phyloP scores from a whole-genome alignment of 139 green algal species.

The Dunaliella primolecta region DNA sequence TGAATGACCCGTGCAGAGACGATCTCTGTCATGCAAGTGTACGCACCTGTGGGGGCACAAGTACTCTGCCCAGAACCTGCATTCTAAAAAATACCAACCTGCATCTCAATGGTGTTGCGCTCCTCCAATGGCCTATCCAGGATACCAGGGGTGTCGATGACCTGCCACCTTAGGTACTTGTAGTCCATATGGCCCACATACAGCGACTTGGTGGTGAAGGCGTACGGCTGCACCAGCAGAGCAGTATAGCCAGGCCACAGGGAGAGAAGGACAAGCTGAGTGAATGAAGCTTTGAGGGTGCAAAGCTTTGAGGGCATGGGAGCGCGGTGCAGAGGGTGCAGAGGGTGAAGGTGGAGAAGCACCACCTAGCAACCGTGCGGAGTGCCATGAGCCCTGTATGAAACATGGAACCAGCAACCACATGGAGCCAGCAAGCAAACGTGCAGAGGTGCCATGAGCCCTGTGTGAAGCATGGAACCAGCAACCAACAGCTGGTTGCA shows the following conservation, averaged over 20 bases:
- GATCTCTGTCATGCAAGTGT: no score
- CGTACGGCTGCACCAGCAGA: constrained; percentile 34
- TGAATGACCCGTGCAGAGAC: no score
- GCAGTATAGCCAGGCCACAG: neutral
- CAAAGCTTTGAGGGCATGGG: no score
- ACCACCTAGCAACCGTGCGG: neutral
- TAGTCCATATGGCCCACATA: constrained; percentile 99
- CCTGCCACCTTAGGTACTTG: constrained; percentile 95
- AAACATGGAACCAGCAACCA: neutral
- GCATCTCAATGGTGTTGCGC: constrained; percentile 99
- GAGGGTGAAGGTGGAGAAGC: no score
- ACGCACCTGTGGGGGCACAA: no score
- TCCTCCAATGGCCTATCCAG: constrained; percentile 97
- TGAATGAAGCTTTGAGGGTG: neutral
- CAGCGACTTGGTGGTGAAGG: constrained; percentile 53
- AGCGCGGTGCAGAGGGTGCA: no score
- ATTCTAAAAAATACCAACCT: constrained; percentile 49
- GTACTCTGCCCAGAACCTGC: no score
- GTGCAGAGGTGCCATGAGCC: no score
- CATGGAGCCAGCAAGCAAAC: no score
- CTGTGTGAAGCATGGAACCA: no score
- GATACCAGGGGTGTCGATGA: constrained; percentile 98
- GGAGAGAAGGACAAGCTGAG: neutral
- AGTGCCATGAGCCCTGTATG: neutral
- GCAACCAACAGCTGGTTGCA: no score